Base-by-base conservation (phyloP, 148 eudicot species). In the Camellia granthamiana region DNA sequence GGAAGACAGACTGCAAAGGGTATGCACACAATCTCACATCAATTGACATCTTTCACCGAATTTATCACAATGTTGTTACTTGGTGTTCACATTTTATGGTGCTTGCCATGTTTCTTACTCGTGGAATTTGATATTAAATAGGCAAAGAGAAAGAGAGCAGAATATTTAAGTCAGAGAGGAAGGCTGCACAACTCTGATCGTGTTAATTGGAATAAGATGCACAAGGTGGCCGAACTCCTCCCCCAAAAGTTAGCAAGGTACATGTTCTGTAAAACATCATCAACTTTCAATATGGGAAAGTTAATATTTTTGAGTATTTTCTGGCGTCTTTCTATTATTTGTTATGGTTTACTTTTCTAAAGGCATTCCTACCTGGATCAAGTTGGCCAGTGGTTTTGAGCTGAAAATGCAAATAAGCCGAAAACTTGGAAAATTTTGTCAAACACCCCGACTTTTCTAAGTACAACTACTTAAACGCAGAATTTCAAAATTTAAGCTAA, bases 121-220 rank as follows among this genome's bases (percentile, higher is more conserved):
- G 9, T 72, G 69, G 49, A 16, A 58, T 58, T 55, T 77, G 54
- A 52, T 61, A 43, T 72, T 68, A 61, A 79, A 70, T 56, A 97
- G 99, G 99, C 99, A 19, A 92, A 86, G 91, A 94, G 94, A 78
- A 93, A 90, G 72, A 91, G 99, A 82, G 97, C 89, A 51, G 95
- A 92, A 82, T 84, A 91, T 80, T 76, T 97, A 72, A 90, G 86
- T 87, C 95, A 91, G 81, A 89, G 88, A 84, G 89, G 88, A 77
- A 81, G 86, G 82, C 74, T 56, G 19, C 86, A 78, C 62, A 77
- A 71, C 68, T 83, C 86, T 69, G 72, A 84, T 77, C 52, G 23
- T 78, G 81, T 19, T 59, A 83, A 83, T 79, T 84, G 83, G 84
- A 83, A 80, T 43, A 76, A 75, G 81, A 88, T 78, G 76, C 80